Conservation (phyloP, 2,329 filamentous ascomycete species). For the Trichoderma polysporum region DNA sequence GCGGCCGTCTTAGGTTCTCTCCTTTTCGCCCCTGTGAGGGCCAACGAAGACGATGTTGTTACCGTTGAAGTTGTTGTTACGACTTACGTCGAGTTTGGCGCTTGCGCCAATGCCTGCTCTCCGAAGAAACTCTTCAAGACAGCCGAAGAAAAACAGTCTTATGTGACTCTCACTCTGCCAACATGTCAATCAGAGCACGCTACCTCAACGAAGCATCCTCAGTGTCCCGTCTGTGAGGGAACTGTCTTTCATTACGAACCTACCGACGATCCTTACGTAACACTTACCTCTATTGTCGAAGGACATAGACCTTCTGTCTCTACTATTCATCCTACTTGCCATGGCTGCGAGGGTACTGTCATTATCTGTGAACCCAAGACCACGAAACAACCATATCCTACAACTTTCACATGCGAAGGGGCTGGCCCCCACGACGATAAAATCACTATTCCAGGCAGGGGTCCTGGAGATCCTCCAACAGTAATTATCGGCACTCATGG, state of each 20-base stretch:
- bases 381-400: neutral
- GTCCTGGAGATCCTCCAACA: slow-evolving; percentile 20
- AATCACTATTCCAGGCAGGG: slow-evolving; percentile 21
- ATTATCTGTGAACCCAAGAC: slow-evolving; percentile 28
- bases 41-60: slow-evolving; percentile 8
- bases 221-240: slow-evolving; percentile 27
- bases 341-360: slow-evolving; percentile 28
- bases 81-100: slow-evolving; percentile 22
- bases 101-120: slow-evolving; percentile 22
- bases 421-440: slow-evolving; percentile 16
- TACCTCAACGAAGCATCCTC: slow-evolving; percentile 26
- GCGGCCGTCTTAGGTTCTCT: slow-evolving; percentile 22
- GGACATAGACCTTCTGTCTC: slow-evolving; percentile 25
- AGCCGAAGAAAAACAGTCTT: slow-evolving; percentile 4
- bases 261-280: slow-evolving; percentile 28
- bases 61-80: slow-evolving; percentile 25
- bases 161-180: slow-evolving; percentile 27
- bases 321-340: slow-evolving; percentile 26
- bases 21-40: slow-evolving; percentile 20
- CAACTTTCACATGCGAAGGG: slow-evolving; percentile 21
- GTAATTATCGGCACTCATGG: slow-evolving; percentile 25
- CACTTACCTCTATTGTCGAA: slow-evolving; percentile 25
- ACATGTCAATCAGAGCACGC: slow-evolving; percentile 24
- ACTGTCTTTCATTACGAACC: slow-evolving; percentile 31
- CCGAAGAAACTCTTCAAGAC: slow-evolving; percentile 1